Base-by-base conservation (phyloP, 331 rosid species). In the Cydonia oblonga region DNA sequence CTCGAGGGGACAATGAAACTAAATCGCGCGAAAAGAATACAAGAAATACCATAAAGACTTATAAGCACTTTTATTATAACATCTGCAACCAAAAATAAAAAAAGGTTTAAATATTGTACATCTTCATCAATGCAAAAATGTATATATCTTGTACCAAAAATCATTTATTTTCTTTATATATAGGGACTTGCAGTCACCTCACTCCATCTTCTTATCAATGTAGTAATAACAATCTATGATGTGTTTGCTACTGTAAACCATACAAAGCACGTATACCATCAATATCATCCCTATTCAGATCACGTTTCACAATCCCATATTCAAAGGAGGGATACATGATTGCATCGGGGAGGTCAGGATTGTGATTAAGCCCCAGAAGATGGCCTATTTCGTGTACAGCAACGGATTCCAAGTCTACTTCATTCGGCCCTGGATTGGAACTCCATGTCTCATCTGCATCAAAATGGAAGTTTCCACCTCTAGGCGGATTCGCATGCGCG, bases 261-360 rank as follows among this genome's bases (percentile, higher is more conserved):
- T 73, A 73, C 77, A 73, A 73, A 24, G 77, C 28, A 51, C 71
- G 77, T 73, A 73, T 64, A 4, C 77, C 77, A 63, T 33, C 7
- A 49, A 73, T 63, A 7, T 73, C 77, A 62, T 73, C 77, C 28
- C 25, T 44, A 16, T 52, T 61, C 25, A 64, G 9, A 14, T 64
- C 51, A 51, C 77, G 54, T 44, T 64, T 73, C 7, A 40, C 32
- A 2, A 5, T 29, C 54, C 77, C 77, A 23, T 63, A 32, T 0
- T 4, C 0, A 22, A 63, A 49, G 49, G 1, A 0, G 63, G 71
- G 70, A 64, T 14, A 73, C 77, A 73, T 73, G 53, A 73, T 44
- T 25, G 77, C 71, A 1, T 9, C 69, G 24, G 64, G 71, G 29
- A 73, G 56, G 26, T 9, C 58, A 11, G 62, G 70, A 18, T 23